Base-by-base conservation (phyloP, 1,284 basidiomycete genomes). In the Phlebopus sp. region DNA sequence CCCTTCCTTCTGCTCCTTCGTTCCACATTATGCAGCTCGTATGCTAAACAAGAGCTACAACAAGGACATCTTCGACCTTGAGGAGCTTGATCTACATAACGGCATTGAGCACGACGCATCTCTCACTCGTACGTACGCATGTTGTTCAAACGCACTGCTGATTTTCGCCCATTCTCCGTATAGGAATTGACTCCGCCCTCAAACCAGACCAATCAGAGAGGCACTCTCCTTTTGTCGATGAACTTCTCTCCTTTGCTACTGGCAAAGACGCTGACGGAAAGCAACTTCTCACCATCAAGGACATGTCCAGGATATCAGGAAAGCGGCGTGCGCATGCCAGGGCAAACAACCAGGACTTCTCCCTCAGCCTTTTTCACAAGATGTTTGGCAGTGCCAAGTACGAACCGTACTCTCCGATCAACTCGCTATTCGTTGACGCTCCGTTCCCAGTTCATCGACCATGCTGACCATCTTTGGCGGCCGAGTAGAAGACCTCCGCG, bases 91-190 rank as follows among this genome's bases (percentile, higher is more conserved):
- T 59, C 63, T 84, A 23, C 87, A 89, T 58, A 88, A 87, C 55
- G 81, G 81, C 18, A 89, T 90, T 50, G 86, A 90, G 57, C 86
- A 90, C 55, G 86, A 90, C 57, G 86, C 73, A 0, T 88, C 85
- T 2, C 68, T 90, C 27, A 76, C 76, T 27, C 76, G 86, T 86
- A 62, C 41, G 78, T 74, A 25, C 23, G 27, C 21, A 35, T 23
- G 2, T 17, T 17, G 17, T 10, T 1, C 44, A 6, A 14, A 10
- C 10, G 21, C 14, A 6, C 31, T 36, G 10, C 14, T 17, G 9
- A 19, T 10, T 25, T 17, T 36, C 19, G 30, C 10, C 40, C 9
- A 15, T 32, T 18, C 7, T 37, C 4, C 34, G 0, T 39, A 2
- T 50, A 90, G 86, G 87, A 15, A 68, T 81, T 44, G 87, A 90